Evolutionary conservation across 1,139 yeast species (phyloP), one percentile per base, ranked within the genome.

Genomic region (Debaryomyces subglobosus): DNA sequence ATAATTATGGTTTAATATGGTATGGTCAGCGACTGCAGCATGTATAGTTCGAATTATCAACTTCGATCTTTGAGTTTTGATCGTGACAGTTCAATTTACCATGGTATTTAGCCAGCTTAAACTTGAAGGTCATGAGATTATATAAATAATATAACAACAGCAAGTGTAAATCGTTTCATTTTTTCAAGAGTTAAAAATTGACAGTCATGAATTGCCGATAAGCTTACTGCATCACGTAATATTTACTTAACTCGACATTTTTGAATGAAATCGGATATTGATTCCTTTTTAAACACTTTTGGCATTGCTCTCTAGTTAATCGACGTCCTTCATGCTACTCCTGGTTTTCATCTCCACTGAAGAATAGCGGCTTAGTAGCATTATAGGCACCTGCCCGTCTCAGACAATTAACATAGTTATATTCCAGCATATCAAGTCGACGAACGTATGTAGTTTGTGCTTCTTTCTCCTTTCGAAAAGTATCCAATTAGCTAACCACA

Each of bases 331-430:
- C 21, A 37, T 29, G 48, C 24, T 52, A 54, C 35, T 30, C 39
- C 16, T 13, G 50, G 52, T 35, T 53, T 47, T 23, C 49, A 53
- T 37, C 23, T 12, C 34, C 25, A 34, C 34, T 16, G 13, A 44
- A 38, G 25, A 39, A 44, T 9, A 43, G 47, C 15, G 47, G 13
- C 24, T 18, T 21, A 20, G 8, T 12, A 23, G 27, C n/a, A n/a
- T n/a, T n/a, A n/a, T n/a, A n/a, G n/a, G n/a, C n/a, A n/a, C n/a
- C n/a, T n/a, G n/a, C n/a, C n/a, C n/a, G n/a, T n/a, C n/a, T n/a
- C n/a, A n/a, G n/a, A n/a, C n/a, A n/a, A n/a, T n/a, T n/a, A n/a
- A n/a, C n/a, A n/a, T n/a, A n/a, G 20, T 18, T 18, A 18, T 18
- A 18, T 4, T 18, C 20, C 20, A 18, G 4, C 3, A 18, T 18